Percentiles rank a stretch among this genome's conserved stretches.
These are phyloP conservation scores for Catunica adiposa DNA, from an alignment of 2,329 filamentous ascomycete species.

Conservation along the genomic window DNA sequence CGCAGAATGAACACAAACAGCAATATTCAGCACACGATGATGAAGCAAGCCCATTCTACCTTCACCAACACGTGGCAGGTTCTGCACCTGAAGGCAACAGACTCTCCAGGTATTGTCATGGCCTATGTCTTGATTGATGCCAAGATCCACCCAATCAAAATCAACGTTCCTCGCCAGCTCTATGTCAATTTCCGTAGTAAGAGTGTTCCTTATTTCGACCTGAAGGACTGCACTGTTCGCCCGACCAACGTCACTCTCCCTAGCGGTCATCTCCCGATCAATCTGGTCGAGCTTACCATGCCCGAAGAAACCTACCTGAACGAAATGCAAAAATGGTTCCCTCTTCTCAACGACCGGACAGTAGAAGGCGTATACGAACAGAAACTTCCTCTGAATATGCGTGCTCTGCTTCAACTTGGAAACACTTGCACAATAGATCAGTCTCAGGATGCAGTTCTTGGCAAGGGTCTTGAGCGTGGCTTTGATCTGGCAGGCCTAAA, in stretches of 20 bases:
- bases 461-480: conserved; percentile 80
- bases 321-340: conserved; percentile 36
- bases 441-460: conserved; percentile 73
- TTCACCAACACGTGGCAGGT: conserved; percentile 94
- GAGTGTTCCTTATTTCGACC: conserved; percentile 70
- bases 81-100: conserved; percentile 67
- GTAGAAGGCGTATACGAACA: conserved; percentile 97
- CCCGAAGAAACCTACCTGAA: conserved; percentile 74
- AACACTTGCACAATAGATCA: conserved; percentile 90
- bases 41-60: conserved; percentile 77
- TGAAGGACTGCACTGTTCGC: conserved; percentile 68
- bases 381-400: conserved; percentile 70
- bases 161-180: conserved; percentile 76
- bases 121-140: conserved; percentile 87
- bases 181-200: conserved; percentile 84
- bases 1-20: conserved; percentile 38
- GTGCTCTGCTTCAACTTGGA: conserved; percentile 77
- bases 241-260: conserved; percentile 87
- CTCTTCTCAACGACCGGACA: conserved; percentile 15
- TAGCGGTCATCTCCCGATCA: conserved; percentile 83
- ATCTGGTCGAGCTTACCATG: conserved; percentile 88
- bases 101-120: conserved; percentile 68
- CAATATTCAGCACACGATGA: conserved; percentile 54
- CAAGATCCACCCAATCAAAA: conserved; percentile 74
- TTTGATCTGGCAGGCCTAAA: conserved; percentile 72